Conservation (phyloP, 495 filamentous ascomycete genomes). For the Neurospora sp. region DNA sequence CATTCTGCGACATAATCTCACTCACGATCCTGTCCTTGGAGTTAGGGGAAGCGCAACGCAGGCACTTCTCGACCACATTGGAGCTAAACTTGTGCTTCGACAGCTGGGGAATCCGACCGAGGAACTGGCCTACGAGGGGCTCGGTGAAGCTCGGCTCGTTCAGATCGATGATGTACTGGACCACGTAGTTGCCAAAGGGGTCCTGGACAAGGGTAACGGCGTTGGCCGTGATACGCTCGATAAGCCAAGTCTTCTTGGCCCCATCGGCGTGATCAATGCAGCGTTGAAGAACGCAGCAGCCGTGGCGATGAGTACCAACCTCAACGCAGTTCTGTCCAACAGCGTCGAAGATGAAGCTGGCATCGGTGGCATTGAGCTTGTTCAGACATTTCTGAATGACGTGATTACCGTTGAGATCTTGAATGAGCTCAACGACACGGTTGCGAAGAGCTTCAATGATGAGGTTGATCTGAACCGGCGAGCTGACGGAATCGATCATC, state of each 20-base stretch:
- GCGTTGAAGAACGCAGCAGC: slow-evolving; percentile 94
- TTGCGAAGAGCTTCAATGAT: slow-evolving; percentile 70
- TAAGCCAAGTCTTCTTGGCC: slow-evolving; percentile 74
- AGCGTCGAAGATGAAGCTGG: slow-evolving; percentile 93
- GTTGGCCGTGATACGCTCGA: slow-evolving; percentile 73
- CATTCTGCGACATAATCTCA: slow-evolving; percentile 63
- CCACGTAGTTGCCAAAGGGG: slow-evolving; percentile 95
- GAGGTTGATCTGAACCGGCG: slow-evolving; percentile 61
- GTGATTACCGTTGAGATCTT: slow-evolving; percentile 96
- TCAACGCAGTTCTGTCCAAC: slow-evolving; percentile 77
- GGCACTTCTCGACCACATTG: slow-evolving; percentile 96
- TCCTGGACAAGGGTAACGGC: slow-evolving; percentile 82
- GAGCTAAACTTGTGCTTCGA: slow-evolving; percentile 99
- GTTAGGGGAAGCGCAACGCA: slow-evolving; percentile 61
- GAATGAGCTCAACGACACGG: slow-evolving; percentile 83
- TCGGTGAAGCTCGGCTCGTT: slow-evolving; percentile 73
- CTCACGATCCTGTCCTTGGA: slow-evolving; percentile 73
- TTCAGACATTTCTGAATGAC: slow-evolving; percentile 99
- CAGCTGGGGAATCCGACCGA: slow-evolving; percentile 58
- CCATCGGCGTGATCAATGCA: slow-evolving; percentile 97
- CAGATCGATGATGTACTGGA: slow-evolving; percentile 95
- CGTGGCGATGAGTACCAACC: slow-evolving; percentile 94
- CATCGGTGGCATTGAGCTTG: slow-evolving; percentile 68
- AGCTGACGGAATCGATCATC: slow-evolving; percentile 96
- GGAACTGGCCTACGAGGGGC: slow-evolving; percentile 70